These are phyloP conservation scores for Arabidopsis arenosa DNA, from an alignment of 345 rosid species.

Conservation along the genomic window DNA sequence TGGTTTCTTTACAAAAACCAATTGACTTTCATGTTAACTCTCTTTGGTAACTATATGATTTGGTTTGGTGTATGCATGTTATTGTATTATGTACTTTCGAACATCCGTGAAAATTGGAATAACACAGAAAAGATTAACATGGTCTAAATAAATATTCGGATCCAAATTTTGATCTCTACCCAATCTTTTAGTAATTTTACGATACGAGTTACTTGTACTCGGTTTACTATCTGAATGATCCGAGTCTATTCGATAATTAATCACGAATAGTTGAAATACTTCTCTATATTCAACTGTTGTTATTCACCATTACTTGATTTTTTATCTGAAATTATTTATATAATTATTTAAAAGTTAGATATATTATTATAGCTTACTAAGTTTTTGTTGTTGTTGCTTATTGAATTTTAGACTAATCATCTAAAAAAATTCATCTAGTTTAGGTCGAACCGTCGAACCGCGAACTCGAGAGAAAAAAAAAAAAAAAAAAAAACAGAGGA, in stretches of 20 bases:
- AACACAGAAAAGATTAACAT: no score
- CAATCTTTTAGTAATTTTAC: not conserved
- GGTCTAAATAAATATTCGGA: not conserved
- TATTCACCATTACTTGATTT: not conserved
- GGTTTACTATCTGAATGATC: not conserved
- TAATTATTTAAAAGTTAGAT: not conserved
- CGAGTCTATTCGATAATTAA: not conserved
- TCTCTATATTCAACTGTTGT: not conserved
- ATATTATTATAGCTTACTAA: no score
- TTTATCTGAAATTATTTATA: not conserved
- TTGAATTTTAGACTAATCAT: no score
- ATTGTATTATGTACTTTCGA: not conserved
- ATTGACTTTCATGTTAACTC: not conserved
- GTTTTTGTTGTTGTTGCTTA: no score
- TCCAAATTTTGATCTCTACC: not conserved
- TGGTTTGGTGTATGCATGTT: conserved; percentile 6
- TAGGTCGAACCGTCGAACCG: conserved; percentile 23
- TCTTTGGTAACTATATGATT: not conserved
- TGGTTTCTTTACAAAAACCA: not conserved
- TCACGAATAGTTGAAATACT: not conserved
- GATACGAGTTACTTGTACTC: not conserved
- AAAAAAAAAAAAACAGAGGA: no score
- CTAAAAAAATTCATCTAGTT: not conserved
- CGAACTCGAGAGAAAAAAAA: not conserved
- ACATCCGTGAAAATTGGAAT: no score